These are phyloP conservation scores for Fusarium hostae DNA, from an alignment of 2,329 filamentous ascomycete genomes.

Conservation along the genomic window DNA sequence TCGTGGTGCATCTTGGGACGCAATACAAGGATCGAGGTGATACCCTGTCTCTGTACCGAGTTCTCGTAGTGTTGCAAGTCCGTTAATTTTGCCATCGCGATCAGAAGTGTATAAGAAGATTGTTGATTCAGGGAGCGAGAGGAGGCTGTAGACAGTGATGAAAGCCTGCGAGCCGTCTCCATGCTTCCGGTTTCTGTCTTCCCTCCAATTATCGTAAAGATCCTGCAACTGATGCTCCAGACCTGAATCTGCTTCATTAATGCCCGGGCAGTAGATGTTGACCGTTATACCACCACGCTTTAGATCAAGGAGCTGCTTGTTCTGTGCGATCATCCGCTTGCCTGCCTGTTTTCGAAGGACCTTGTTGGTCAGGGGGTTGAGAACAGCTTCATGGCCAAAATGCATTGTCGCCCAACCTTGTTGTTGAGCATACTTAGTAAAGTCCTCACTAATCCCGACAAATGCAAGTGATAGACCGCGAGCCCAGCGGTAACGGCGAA, in stretches of 20 bases:
- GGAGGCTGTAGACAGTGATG: constrained; percentile 8
- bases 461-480: constrained; percentile 1
- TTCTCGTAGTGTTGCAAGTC: constrained; percentile 10
- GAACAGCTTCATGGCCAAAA: constrained; percentile 5
- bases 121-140: not conserved
- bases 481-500: not conserved
- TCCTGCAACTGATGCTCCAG: not conserved
- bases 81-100: not conserved
- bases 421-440: not conserved
- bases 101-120: constrained; percentile 2
- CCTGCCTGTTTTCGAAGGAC: constrained; percentile 4
- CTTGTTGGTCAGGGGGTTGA: constrained; percentile 11
- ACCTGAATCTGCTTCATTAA: not conserved
- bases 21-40: constrained; percentile 19
- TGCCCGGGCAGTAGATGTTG: not conserved
- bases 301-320: constrained; percentile 7
- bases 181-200: not conserved
- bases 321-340: constrained; percentile 16
- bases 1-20: not conserved
- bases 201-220: constrained; percentile 15
- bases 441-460: not conserved
- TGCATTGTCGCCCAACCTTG: constrained; percentile 8
- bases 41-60: constrained; percentile 4
- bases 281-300: not conserved
- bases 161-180: not conserved